Conservation (phyloP, 2,329 filamentous ascomycete genomes). For the Eutypella sp. region DNA sequence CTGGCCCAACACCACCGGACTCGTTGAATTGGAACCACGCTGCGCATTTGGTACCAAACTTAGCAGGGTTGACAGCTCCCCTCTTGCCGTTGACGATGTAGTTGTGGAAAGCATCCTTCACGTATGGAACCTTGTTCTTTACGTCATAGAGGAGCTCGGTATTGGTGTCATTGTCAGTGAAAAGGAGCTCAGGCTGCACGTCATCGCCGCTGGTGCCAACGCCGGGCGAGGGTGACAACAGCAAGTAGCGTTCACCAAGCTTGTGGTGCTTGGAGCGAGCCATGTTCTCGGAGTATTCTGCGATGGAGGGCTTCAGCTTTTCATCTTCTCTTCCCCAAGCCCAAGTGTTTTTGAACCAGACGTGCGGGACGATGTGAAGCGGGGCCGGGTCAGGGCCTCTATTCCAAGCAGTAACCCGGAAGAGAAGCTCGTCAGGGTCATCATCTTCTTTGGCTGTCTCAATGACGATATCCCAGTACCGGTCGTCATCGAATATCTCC, state of each 20-base stretch:
- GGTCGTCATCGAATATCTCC: constrained; percentile 78
- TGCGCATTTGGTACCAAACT: constrained; percentile 79
- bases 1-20: constrained; percentile 77
- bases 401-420: constrained; percentile 95
- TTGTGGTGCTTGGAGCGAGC: constrained; percentile 74
- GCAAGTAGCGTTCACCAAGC: constrained; percentile 76
- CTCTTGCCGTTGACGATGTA: constrained; percentile 80
- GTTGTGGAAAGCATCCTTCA: constrained; percentile 93
- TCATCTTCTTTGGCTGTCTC: constrained; percentile 94
- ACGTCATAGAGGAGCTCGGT: constrained; percentile 70
- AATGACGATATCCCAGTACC: constrained; percentile 96
- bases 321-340: constrained; percentile 78
- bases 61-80: constrained; percentile 72
- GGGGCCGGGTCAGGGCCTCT: constrained; percentile 85
- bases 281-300: constrained; percentile 58
- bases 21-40: constrained; percentile 93
- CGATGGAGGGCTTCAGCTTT: constrained; percentile 76
- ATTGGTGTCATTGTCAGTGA: constrained; percentile 96
- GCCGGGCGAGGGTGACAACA: constrained; percentile 85
- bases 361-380: constrained; percentile 87
- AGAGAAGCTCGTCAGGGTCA: constrained; percentile 84
- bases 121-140: constrained; percentile 75
- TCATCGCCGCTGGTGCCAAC: constrained; percentile 74
- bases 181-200: constrained; percentile 78
- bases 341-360: constrained; percentile 98